Conservation (phyloP, 179 eudicot genomes). For the Camellia oleifera region DNA sequence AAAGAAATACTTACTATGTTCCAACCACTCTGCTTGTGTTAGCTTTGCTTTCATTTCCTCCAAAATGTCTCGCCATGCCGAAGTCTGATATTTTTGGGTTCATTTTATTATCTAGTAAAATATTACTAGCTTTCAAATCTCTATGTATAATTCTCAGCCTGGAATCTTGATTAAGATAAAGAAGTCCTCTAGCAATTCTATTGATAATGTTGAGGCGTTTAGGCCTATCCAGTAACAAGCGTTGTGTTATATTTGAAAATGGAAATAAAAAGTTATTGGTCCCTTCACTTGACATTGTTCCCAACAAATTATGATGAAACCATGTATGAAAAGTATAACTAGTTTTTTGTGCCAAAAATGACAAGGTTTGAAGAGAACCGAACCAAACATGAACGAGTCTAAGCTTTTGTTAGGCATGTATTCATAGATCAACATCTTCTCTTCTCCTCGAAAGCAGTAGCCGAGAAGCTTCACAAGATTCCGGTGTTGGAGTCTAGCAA, state of each 20-base stretch:
- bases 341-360: slow-evolving; percentile 9
- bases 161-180: slow-evolving; percentile 41
- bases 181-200: slow-evolving; percentile 33
- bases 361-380: neutral
- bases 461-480: slow-evolving; percentile 31
- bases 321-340: neutral
- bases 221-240: slow-evolving; percentile 14
- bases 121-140: slow-evolving; percentile 32
- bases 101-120: slow-evolving; percentile 29
- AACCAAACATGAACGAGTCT: slow-evolving; percentile 24
- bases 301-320: too few relatives aligned
- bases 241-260: too few relatives aligned
- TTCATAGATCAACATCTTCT: slow-evolving; percentile 24
- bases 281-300: too few relatives aligned
- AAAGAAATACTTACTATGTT: slow-evolving; percentile 24
- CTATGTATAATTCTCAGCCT: slow-evolving; percentile 31
- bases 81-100: slow-evolving; percentile 37
- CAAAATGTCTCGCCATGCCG: slow-evolving; percentile 32
- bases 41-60: slow-evolving; percentile 22
- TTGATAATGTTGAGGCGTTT: slow-evolving; percentile 24
- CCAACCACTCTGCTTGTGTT: slow-evolving; percentile 32
- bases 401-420: slow-evolving; percentile 31
- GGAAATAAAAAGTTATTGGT: too few relatives aligned
- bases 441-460: slow-evolving; percentile 25
- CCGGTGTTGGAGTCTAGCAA: slow-evolving; percentile 28